These are phyloP conservation scores for Ascosphaera apis DNA, from an alignment of 2,329 filamentous ascomycete species.

Conservation along the genomic window DNA sequence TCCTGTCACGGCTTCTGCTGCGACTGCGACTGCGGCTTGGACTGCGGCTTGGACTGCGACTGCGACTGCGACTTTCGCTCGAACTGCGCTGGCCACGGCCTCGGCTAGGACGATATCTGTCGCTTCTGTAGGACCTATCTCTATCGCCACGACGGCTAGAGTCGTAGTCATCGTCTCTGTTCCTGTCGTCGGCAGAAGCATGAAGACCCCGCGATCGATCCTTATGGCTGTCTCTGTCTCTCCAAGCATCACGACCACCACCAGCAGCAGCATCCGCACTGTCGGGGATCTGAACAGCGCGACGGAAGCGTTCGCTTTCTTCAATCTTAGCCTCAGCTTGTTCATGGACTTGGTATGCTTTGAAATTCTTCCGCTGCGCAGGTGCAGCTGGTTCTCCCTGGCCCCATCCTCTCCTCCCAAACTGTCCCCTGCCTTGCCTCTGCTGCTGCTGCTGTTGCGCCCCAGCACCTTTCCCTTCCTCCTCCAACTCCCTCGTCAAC, in stretches of 20 bases:
- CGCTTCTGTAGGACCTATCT: not conserved
- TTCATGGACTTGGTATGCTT: constrained; percentile 88
- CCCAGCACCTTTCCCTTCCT: constrained; percentile 20
- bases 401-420: constrained; percentile 6
- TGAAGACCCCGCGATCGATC: constrained; percentile 30
- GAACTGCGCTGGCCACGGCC: not conserved
- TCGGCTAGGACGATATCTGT: not conserved
- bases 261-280: constrained; percentile 15
- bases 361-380: constrained; percentile 33
- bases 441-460: no score
- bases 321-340: constrained; percentile 88
- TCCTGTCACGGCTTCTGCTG: not conserved
- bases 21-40: not conserved
- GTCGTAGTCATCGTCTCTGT: constrained; percentile 2
- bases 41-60: not conserved
- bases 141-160: constrained; percentile 4
- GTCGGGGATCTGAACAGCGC: constrained; percentile 17
- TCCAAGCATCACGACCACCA: constrained; percentile 79
- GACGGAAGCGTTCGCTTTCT: constrained; percentile 73
- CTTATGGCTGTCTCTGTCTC: constrained; percentile 26
- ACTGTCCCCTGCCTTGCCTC: constrained; percentile 11
- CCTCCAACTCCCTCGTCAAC: constrained; percentile 33
- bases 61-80: not conserved
- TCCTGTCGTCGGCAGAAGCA: no score
- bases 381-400: constrained; percentile 4